Conservation (phyloP, 2,329 filamentous ascomycete species). For the Macrophomina phaseolina region DNA sequence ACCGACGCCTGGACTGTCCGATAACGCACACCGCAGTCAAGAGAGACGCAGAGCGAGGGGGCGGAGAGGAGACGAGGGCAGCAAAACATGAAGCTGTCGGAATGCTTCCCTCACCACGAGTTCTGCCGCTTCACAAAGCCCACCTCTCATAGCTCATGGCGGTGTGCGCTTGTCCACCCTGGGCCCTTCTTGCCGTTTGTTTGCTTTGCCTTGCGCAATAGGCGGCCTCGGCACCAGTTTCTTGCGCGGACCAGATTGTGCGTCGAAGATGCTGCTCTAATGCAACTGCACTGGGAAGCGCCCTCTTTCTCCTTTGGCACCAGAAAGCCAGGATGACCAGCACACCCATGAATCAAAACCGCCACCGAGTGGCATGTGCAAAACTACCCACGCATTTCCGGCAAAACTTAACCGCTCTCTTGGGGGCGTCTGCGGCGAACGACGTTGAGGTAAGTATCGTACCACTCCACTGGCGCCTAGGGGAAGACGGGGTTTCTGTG, state of each 20-base stretch:
- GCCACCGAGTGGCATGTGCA: not conserved
- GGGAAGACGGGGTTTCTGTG: not conserved
- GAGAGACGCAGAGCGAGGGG: too few relatives aligned
- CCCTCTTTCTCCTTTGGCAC: not conserved
- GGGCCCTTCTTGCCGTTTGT: not conserved
- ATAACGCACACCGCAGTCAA: too few relatives aligned
- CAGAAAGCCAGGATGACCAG: not conserved
- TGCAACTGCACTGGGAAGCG: not conserved
- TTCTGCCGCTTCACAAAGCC: not conserved
- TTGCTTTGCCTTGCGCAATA: not conserved
- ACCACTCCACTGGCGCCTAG: not conserved
- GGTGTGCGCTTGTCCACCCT: not conserved
- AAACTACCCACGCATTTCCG: not conserved
- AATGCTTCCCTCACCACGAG: too few relatives aligned
- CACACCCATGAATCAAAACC: constrained; percentile 2
- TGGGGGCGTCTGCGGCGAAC: not conserved
- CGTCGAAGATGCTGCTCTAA: not conserved
- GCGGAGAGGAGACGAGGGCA: too few relatives aligned
- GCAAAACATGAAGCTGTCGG: too few relatives aligned
- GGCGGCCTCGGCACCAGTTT: not conserved
- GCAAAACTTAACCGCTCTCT: not conserved
- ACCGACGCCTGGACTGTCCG: too few relatives aligned
- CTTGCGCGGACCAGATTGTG: not conserved
- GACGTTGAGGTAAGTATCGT: not conserved
- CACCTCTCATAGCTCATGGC: not conserved